These are phyloP conservation scores for Polygonum maritimum DNA, from an alignment of 148 eudicot species.

Conservation along the genomic window DNA sequence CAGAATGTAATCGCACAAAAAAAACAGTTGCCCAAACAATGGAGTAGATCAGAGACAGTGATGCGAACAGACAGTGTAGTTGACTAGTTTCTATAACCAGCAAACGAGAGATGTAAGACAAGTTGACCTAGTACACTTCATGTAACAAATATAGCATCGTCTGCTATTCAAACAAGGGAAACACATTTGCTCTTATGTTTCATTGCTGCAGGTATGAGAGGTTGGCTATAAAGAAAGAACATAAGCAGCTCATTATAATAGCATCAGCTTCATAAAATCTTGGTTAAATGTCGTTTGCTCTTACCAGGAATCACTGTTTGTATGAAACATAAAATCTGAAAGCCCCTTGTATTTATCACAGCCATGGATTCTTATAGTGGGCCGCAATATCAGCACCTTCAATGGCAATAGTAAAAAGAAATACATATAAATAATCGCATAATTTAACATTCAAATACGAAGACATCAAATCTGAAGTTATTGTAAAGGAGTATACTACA, in stretches of 20 bases:
- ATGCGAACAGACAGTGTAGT: background rate
- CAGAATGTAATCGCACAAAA: background rate
- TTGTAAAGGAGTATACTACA: background rate
- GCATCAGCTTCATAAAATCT: background rate
- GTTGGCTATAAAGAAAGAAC: background rate
- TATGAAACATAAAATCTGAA: slow-evolving; percentile 71
- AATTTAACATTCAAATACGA: background rate
- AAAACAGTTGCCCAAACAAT: background rate
- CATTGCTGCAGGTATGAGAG: background rate
- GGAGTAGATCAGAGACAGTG: background rate
- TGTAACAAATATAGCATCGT: background rate
- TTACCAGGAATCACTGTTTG: slow-evolving; percentile 53
- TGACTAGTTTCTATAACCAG: background rate
- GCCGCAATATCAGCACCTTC: slow-evolving; percentile 62
- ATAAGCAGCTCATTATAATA: background rate
- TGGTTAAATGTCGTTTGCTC: background rate
- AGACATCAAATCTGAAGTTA: background rate
- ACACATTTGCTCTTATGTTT: background rate
- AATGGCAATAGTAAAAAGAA: background rate
- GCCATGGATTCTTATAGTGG: slow-evolving; percentile 47
- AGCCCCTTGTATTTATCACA: slow-evolving; percentile 43
- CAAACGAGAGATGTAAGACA: background rate
- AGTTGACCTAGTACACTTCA: background rate
- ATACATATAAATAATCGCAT: background rate
- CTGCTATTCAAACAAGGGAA: background rate